Percentiles rank a stretch among this genome's conserved stretches.
phyloP scores from a whole-genome alignment of 768 basidiomycete species.

The Porphyrellus cyaneotinctus region DNA sequence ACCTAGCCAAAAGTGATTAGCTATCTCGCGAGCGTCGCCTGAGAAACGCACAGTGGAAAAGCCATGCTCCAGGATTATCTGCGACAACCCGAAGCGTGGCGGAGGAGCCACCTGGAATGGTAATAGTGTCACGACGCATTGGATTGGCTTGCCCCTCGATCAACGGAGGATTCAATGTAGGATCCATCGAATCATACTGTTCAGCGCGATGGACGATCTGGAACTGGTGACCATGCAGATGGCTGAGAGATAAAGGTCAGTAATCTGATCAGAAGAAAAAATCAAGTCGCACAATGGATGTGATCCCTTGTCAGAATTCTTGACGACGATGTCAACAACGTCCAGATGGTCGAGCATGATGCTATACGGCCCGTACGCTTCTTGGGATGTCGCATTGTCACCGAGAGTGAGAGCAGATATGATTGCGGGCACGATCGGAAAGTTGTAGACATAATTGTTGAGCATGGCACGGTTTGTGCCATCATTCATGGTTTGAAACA shows the following conservation, averaged over 20 bases:
- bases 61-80: slow-evolving; percentile 91
- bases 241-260: slow-evolving; percentile 44
- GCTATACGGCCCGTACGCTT: slow-evolving; percentile 76
- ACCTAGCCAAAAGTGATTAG: slow-evolving; percentile 36
- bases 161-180: slow-evolving; percentile 74
- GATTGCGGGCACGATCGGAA: slow-evolving; percentile 69
- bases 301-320: slow-evolving; percentile 67
- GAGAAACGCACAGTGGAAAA: slow-evolving; percentile 66
- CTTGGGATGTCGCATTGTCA: slow-evolving; percentile 55
- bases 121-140: slow-evolving; percentile 86
- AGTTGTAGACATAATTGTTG: slow-evolving; percentile 65
- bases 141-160: slow-evolving; percentile 81
- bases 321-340: slow-evolving; percentile 72
- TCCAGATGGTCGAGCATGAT: slow-evolving; percentile 73
- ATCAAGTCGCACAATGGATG: slow-evolving; percentile 71
- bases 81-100: slow-evolving; percentile 76
- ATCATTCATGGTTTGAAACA: slow-evolving; percentile 81
- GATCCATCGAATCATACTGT: slow-evolving; percentile 72
- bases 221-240: slow-evolving; percentile 86
- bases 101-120: slow-evolving; percentile 62
- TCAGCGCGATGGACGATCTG: slow-evolving; percentile 71
- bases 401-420: slow-evolving; percentile 78
- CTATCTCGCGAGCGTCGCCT: background rate
- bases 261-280: background rate
- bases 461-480: slow-evolving; percentile 84